Evolutionary conservation across 306 rosid genomes (phyloP), one percentile per base, ranked within the genome.

Genomic region (Cicer chorassanicum): DNA sequence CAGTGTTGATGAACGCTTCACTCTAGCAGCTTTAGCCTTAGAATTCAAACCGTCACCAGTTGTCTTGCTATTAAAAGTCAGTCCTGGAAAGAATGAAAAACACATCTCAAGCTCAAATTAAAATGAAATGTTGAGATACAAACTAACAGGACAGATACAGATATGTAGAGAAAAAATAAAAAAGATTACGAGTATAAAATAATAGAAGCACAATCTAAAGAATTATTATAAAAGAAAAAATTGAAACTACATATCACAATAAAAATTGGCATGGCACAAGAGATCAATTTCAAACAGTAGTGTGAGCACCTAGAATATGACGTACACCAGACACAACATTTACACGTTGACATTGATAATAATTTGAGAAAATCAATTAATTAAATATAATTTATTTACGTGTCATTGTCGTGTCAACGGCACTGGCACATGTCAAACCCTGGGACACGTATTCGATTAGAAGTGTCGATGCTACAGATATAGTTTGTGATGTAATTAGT

Each of bases 1-100:
- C 83, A 94, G 86, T 41, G 98, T 94, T 56, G 96, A 91, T 51
- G 93, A 90, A 81, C 86, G 82, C 87, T 86, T 85, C 50, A 80
- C 69, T 51, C 38, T 57, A 79, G 82, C 76, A 73, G 83, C 61
- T 63, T 78, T 83, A 70, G 80, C 82, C 71, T 82, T 87, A 16
- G 77, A 77, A 49, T 77, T 88, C 56, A 80, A 67, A 69, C 65
- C 67, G 76, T 9, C 72, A 46, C 54, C 9, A 36, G 59, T 81
- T 66, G 67, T 59, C 72, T 85, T 85, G 51, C 84, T 80, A 77
- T 34, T 70, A 75, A 86, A 85, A 70, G 85, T 78, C 72, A 89
- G 19, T 79, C 87, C 98, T 93, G 82, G 46, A 68, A 84, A 57
- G 56, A 44, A 49, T 50, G 40, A 59, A 5, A 84, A 65, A 68